Percentiles rank a stretch among this genome's conserved stretches.
phyloP scores from a whole-genome alignment of 352 stramenopile species.

The Pythium utonaiense region DNA sequence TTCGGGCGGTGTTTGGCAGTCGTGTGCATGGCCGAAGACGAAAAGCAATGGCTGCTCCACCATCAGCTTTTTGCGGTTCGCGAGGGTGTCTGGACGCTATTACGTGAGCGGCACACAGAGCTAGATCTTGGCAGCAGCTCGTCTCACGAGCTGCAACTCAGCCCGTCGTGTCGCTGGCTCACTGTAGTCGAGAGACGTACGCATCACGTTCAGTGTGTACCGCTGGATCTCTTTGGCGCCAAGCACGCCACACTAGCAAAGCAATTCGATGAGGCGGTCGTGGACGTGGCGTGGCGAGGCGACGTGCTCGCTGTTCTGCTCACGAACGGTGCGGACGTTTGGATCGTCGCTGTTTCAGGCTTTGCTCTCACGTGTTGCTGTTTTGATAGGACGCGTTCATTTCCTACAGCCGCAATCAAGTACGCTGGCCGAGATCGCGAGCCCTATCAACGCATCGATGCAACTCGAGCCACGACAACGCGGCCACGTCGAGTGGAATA shows the following conservation, averaged over 20 bases:
- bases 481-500: neutral
- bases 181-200: neutral
- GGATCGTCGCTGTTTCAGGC: neutral
- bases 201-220: neutral
- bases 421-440: neutral
- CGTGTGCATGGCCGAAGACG: slow-evolving; percentile 1
- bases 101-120: neutral
- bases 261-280: neutral
- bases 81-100: slow-evolving; percentile 14
- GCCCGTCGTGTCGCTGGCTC: slow-evolving; percentile 7
- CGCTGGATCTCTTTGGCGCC: slow-evolving; percentile 1
- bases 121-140: neutral
- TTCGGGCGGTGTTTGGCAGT: slow-evolving; percentile 26
- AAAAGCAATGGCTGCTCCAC: neutral
- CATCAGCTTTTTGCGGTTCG: slow-evolving; percentile 12
- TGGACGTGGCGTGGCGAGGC: neutral
- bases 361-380: no score
- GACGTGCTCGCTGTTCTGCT: neutral
- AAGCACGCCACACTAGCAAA: neutral
- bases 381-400: neutral
- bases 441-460: neutral
- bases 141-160: neutral
- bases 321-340: neutral
- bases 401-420: neutral
- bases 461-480: neutral